Base-by-base conservation (phyloP, 306 rosid genomes). In the Styphnolobium japonicum region DNA sequence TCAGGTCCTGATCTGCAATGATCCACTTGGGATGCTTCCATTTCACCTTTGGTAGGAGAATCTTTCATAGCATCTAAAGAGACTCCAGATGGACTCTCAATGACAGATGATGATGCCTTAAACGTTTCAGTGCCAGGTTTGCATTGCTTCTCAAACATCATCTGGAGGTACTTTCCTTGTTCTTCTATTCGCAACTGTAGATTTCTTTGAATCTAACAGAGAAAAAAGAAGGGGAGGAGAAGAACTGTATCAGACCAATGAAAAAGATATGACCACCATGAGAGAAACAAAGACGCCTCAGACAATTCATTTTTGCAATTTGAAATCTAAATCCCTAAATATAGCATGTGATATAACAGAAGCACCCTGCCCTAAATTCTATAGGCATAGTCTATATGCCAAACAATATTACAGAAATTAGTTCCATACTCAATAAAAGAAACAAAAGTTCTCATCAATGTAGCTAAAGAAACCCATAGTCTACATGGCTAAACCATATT, bases 171-270 rank as follows among this genome's bases (percentile, higher is more conserved):
- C 86, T 86, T 84, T 57, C 97, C 97, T 77, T 90, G 97, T 83
- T 92, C 97, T 88, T 92, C 97, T 63, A 92, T 90, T 61, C 97
- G 85, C 80, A 92, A 48, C 76, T 92, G 97, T 51, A 92, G 85
- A 82, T 84, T 92, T 80, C 97, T 86, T 87, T 92, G 97, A 65
- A 92, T 92, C 97, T 92, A 53, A 70, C 27, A 56, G 23, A 61
- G 39, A 48, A 4, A 72, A 60, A 37, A 74, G 7, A 29, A 68
- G 36, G 15, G 73, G 82, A 60, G 61, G 7, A 29, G 45, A 61
- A 45, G 58, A 60, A 69, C 1, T 0, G 12, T 11, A 69, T 82
- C 64, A 82, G 74, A 49, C 21, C 39, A 18, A 23, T 8, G 5
- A 8, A 52, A 56, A 70, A 25, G 77, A 51, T 56, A 27, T 7